Conservation (phyloP, 2,329 filamentous ascomycete species). For the Fusarium sp. region DNA sequence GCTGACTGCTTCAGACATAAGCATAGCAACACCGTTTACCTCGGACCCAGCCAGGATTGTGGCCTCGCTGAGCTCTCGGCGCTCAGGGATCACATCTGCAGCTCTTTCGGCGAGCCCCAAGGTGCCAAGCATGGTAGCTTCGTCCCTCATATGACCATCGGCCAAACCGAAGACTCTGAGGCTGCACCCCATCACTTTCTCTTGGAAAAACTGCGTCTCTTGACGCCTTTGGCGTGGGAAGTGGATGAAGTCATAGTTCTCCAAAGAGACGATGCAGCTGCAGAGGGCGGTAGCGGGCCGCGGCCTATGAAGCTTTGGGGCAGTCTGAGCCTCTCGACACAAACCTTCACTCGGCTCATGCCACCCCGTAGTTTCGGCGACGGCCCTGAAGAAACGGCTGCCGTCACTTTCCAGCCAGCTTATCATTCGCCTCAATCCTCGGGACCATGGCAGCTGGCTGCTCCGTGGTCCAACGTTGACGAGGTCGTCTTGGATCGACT, state of each 20-base stretch:
- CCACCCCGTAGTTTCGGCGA: conserved; percentile 15
- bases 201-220: conserved; percentile 59
- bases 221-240: conserved; percentile 60
- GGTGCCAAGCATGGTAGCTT: conserved; percentile 41
- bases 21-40: conserved; percentile 60
- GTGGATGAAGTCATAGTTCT: conserved; percentile 61
- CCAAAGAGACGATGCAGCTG: conserved; percentile 54
- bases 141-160: conserved; percentile 66
- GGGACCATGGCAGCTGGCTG: conserved; percentile 12
- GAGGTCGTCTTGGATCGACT: conserved; percentile 34
- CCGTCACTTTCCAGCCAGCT: conserved; percentile 9
- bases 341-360: conserved; percentile 8
- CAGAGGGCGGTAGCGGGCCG: conserved; percentile 42
- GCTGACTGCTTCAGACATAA: conserved; percentile 60
- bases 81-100: conserved; percentile 50
- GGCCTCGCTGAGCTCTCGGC: conserved; percentile 39
- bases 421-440: conserved; percentile 16
- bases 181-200: conserved; percentile 60
- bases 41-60: conserved; percentile 43
- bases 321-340: conserved; percentile 51
- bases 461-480: neutral
- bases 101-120: conserved; percentile 46
- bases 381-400: neutral
- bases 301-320: conserved; percentile 67
- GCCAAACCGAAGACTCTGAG: conserved; percentile 61